These are phyloP conservation scores for Thamnidium elegans DNA, from an alignment of 192 early-diverging fungal genomes.

Conservation along the genomic window DNA sequence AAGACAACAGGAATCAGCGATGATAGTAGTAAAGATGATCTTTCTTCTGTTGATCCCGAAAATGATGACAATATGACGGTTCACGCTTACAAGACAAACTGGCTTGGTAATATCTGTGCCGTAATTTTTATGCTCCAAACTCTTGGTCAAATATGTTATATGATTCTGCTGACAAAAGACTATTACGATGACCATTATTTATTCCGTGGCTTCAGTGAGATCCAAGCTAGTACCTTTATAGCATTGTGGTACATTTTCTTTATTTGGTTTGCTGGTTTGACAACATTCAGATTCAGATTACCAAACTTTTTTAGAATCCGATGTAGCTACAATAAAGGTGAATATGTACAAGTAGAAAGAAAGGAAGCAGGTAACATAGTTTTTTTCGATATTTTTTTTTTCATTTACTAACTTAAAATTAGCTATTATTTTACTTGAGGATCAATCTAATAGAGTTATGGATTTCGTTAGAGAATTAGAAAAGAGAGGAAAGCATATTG, in stretches of 20 bases:
- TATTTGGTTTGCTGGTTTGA: conserved; percentile 42
- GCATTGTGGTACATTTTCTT: conserved; percentile 50
- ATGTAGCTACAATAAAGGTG: conserved; percentile 36
- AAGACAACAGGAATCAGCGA: not conserved
- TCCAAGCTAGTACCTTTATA: conserved; percentile 44
- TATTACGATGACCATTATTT: conserved; percentile 40
- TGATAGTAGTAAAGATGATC: not conserved
- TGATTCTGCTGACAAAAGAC: conserved; percentile 43
- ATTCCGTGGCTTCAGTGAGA: conserved; percentile 37
- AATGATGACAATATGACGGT: conserved; percentile 35
- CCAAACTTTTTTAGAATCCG: conserved; percentile 54
- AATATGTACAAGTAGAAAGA: conserved; percentile 50
- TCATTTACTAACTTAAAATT: not conserved
- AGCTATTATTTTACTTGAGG: conserved; percentile 37
- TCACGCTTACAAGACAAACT: conserved; percentile 41
- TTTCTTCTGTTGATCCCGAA: conserved; percentile 8
- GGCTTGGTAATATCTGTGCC: conserved; percentile 40
- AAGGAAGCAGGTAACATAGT: conserved; percentile 16
- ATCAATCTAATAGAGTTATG: conserved; percentile 31
- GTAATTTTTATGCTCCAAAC: conserved; percentile 36
- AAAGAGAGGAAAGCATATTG: conserved; percentile 18
- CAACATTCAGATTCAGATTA: conserved; percentile 39
- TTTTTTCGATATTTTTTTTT: not conserved
- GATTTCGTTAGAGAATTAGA: conserved; percentile 27
- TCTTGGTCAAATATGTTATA: conserved; percentile 33